phyloP scores from a whole-genome alignment of 2,329 filamentous ascomycete species.

The Cladorrhinum sp. region DNA sequence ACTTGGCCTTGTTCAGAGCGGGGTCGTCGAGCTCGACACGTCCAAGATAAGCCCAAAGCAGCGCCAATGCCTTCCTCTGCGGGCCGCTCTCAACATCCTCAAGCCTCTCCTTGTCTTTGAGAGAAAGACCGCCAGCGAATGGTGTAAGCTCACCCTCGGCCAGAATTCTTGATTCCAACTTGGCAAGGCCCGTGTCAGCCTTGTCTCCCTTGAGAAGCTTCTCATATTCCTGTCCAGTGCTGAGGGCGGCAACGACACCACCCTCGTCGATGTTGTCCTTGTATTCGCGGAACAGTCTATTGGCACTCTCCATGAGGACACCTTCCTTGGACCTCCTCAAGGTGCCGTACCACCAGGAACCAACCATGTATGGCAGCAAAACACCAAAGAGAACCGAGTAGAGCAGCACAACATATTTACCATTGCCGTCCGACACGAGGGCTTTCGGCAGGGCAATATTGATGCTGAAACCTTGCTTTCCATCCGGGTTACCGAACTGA shows the following conservation, averaged over 20 bases:
- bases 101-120: slow-evolving; percentile 73
- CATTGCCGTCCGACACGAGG: slow-evolving; percentile 88
- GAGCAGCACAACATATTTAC: slow-evolving; percentile 88
- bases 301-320: slow-evolving; percentile 87
- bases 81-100: slow-evolving; percentile 76
- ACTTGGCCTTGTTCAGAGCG: slow-evolving; percentile 79
- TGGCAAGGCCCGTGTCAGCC: slow-evolving; percentile 75
- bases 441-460: slow-evolving; percentile 93
- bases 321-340: slow-evolving; percentile 91
- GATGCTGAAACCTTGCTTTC: slow-evolving; percentile 97
- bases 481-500: slow-evolving; percentile 93
- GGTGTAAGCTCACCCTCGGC: slow-evolving; percentile 53
- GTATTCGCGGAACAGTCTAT: slow-evolving; percentile 92
- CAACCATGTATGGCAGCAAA: slow-evolving; percentile 86
- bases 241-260: slow-evolving; percentile 76
- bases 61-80: slow-evolving; percentile 79
- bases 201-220: slow-evolving; percentile 72
- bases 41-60: slow-evolving; percentile 94
- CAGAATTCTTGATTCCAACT: slow-evolving; percentile 79
- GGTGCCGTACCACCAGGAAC: slow-evolving; percentile 98
- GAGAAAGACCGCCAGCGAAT: slow-evolving; percentile 58
- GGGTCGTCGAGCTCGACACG: slow-evolving; percentile 80
- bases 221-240: slow-evolving; percentile 81
- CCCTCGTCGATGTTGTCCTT: slow-evolving; percentile 78
- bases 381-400: slow-evolving; percentile 88